Evolutionary conservation across 2,329 filamentous ascomycete species (phyloP).

Genomic region (Chaetomiaceae sp.): DNA sequence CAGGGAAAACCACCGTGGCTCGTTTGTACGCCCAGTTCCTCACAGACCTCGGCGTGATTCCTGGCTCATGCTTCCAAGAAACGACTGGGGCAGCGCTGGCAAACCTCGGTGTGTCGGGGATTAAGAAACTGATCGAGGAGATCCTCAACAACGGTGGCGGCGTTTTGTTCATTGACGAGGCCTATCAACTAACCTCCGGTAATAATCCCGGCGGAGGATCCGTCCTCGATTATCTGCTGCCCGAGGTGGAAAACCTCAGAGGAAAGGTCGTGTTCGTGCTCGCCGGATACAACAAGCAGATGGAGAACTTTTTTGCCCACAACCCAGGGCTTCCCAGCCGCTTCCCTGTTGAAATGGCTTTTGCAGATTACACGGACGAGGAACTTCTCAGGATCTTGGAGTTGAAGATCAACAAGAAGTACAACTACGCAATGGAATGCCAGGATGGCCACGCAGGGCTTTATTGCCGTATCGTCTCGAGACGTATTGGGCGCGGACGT

Average conservation of each 20-base stretch:
- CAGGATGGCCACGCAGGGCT: slow-evolving; percentile 57
- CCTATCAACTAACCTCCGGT: slow-evolving; percentile 65
- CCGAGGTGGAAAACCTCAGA: slow-evolving; percentile 66
- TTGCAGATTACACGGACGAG: slow-evolving; percentile 62
- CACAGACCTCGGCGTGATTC: slow-evolving; percentile 55
- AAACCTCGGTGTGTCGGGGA: slow-evolving; percentile 54
- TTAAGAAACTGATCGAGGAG: slow-evolving; percentile 52
- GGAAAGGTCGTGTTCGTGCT: slow-evolving; percentile 69
- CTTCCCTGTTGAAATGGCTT: slow-evolving; percentile 62
- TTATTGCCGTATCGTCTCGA: slow-evolving; percentile 58
- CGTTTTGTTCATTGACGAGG: slow-evolving; percentile 73
- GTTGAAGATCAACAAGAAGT: slow-evolving; percentile 51
- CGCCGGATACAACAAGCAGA: slow-evolving; percentile 68
- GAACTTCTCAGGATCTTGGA: slow-evolving; percentile 62
- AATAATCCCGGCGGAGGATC: slow-evolving; percentile 53
- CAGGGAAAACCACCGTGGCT: slow-evolving; percentile 71
- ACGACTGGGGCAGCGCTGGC: slow-evolving; percentile 65
- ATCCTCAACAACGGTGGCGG: slow-evolving; percentile 60
- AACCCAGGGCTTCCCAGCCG: slow-evolving; percentile 68
- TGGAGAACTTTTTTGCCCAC: slow-evolving; percentile 72
- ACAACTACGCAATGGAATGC: slow-evolving; percentile 50
- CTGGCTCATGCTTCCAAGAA: slow-evolving; percentile 58
- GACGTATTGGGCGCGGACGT: slow-evolving; percentile 58
- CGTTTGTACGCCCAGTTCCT: slow-evolving; percentile 65
- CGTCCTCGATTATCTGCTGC: slow-evolving; percentile 66